phyloP scores from a whole-genome alignment of 495 filamentous ascomycete genomes.

The Umbilicaria muhlenbergii region DNA sequence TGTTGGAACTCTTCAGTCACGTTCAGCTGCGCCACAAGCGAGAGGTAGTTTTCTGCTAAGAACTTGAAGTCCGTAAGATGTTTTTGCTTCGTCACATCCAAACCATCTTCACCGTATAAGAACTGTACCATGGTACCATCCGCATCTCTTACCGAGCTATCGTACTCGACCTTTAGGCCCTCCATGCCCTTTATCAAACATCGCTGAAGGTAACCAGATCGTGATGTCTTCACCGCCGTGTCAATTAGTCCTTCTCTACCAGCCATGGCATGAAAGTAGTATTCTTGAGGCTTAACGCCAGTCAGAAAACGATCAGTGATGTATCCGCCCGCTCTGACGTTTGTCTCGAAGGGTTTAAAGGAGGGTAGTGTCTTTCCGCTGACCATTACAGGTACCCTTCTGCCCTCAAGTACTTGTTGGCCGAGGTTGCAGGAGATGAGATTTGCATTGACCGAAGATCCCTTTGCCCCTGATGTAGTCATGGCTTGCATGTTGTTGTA shows the following conservation, averaged over 20 bases:
- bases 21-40: conserved; percentile 37
- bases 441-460: conserved; percentile 82
- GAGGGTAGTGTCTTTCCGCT: conserved; percentile 93
- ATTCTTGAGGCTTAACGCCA: conserved; percentile 92
- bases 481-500: conserved; percentile 98
- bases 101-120: conserved; percentile 88
- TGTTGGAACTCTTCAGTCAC: conserved; percentile 30
- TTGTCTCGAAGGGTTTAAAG: conserved; percentile 82
- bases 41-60: conserved; percentile 58
- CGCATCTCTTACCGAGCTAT: conserved; percentile 82
- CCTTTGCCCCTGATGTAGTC: conserved; percentile 95
- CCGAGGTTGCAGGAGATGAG: conserved; percentile 96
- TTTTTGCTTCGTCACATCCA: conserved; percentile 88
- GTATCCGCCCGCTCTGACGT: conserved; percentile 84
- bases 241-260: conserved; percentile 97
- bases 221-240: conserved; percentile 95
- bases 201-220: conserved; percentile 92
- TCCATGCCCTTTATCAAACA: conserved; percentile 99
- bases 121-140: conserved; percentile 92
- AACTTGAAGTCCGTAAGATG: conserved; percentile 87
- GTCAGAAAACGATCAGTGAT: conserved; percentile 95
- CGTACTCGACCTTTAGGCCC: conserved; percentile 79
- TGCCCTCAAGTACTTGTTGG: conserved; percentile 90
- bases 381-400: conserved; percentile 92
- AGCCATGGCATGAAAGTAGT: conserved; percentile 99